Evolutionary conservation across 495 filamentous ascomycete genomes (phyloP), one percentile per base, ranked within the genome.

Genomic region (Letharia columbiana): DNA sequence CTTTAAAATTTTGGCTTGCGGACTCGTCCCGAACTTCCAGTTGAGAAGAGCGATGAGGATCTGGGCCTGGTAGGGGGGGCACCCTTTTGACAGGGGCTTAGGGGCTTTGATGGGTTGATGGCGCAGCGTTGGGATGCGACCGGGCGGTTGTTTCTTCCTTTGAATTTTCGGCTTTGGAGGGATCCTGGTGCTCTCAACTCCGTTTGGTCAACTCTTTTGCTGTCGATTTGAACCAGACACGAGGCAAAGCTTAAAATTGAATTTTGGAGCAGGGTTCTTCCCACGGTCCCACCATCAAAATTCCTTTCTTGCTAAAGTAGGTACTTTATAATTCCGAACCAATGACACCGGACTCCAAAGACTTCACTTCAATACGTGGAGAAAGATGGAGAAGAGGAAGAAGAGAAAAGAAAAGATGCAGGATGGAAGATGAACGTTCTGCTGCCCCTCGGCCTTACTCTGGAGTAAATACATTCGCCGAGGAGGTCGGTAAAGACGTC

Each of bases 21-120:
- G 52, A 15, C 28, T 56, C 52, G 52, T 56, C 52, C 52, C 52
- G 52, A 56, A 56, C 15, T 56, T 56, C 52, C 52, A 56, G 8
- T 56, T 56, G 13, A 33, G 18, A 31, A 35, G 31, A 35, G 52
- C 52, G 52, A 56, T 33, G 4, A 56, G 52, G 52, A 56, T 56
- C 52, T 56, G 52, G 52, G 52, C 52, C 52, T 31, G 31, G 13
- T 18, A 33, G 31, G 52, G 44, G 44, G 2, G 2, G 20, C 0
- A 4, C 49, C 37, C 8, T 39, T 23, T 23, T 50, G 8, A 50
- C 18, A 50, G 47, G n/a, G 47, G 18, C 23, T 28, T 28, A 28
- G 23, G 23, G 23, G 23, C 23, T 28, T 11, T 15, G 37, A 8
- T 44, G 6, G 13, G 2, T 7, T 47, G 18, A 47, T 47, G 44